Evolutionary conservation across 768 basidiomycete species (phyloP).

Genomic region (Termitomyces sp.): DNA sequence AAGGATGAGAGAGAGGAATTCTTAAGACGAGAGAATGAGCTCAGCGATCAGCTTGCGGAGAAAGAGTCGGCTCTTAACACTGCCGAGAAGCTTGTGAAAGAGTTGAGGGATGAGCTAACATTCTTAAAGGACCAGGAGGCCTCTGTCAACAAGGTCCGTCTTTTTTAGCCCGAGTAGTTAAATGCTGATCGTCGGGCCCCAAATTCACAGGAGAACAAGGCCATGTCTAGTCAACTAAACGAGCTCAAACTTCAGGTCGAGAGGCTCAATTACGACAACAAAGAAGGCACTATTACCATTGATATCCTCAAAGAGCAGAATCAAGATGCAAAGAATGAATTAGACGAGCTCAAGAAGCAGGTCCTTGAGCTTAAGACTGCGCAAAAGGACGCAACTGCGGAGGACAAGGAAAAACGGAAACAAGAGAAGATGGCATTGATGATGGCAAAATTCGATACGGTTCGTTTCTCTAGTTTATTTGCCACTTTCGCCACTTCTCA

Average conservation of each 20-base stretch:
- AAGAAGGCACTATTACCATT: constrained; percentile 87
- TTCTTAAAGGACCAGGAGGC: constrained; percentile 92
- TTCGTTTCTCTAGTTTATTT: constrained; percentile 32
- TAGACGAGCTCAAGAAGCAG: constrained; percentile 84
- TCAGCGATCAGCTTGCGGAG: constrained; percentile 90
- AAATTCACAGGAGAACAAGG: constrained; percentile 75
- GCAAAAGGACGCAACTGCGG: constrained; percentile 81
- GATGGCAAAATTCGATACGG: constrained; percentile 99
- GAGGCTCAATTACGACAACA: constrained; percentile 91
- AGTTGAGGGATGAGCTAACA: constrained; percentile 82
- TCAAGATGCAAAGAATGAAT: constrained; percentile 75
- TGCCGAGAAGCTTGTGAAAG: constrained; percentile 83
- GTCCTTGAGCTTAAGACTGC: constrained; percentile 73
- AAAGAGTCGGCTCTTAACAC: constrained; percentile 76
- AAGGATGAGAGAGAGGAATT: constrained; percentile 99
- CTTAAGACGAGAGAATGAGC: constrained; percentile 91
- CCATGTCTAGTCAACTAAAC: constrained; percentile 89
- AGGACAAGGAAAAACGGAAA: constrained; percentile 98
- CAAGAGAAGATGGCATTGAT: constrained; percentile 99
- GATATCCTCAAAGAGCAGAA: constrained; percentile 97
- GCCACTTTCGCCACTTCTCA: constrained; percentile 1
- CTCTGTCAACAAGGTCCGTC: constrained; percentile 62
- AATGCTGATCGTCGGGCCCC: neutral
- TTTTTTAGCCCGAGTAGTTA: neutral
- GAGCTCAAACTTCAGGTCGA: constrained; percentile 91